Percentiles rank a stretch among this genome's conserved stretches.
These are phyloP conservation scores for Eucalyptus tenuipes DNA, from an alignment of 345 rosid genomes.

Conservation along the genomic window DNA sequence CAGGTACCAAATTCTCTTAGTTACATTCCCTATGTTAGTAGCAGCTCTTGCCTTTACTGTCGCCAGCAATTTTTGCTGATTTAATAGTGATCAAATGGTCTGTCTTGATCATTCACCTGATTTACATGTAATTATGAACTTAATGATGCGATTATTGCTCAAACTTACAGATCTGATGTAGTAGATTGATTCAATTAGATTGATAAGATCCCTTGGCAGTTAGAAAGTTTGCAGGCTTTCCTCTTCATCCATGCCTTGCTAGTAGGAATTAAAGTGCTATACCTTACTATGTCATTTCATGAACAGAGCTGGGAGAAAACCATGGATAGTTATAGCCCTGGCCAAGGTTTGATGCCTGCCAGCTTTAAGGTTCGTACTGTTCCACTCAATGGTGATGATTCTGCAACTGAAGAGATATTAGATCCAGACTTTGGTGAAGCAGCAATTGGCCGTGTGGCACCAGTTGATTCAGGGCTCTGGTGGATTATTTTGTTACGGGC, in stretches of 20 bases:
- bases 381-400: conserved; percentile 79
- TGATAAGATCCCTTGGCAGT: not conserved
- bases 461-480: conserved; percentile 94
- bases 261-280: not conserved
- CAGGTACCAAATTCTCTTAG: conserved; percentile 36
- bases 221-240: not conserved
- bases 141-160: not conserved
- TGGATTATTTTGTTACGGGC: conserved; percentile 91
- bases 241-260: not conserved
- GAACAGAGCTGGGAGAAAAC: conserved; percentile 97
- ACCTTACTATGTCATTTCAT: not conserved
- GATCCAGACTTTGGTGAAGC: conserved; percentile 98
- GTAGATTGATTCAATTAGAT: not conserved
- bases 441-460: conserved; percentile 98
- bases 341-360: conserved; percentile 96
- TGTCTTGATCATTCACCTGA: not conserved
- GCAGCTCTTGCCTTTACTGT: not conserved
- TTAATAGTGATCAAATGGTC: not conserved
- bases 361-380: conserved; percentile 86
- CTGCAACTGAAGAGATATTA: conserved; percentile 71
- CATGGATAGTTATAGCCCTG: conserved; percentile 93
- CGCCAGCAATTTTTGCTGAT: not conserved
- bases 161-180: not conserved
- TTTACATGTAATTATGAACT: not conserved
- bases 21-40: not conserved